Conservation (phyloP, 345 rosid species). For the Lumnitzera racemosa region DNA sequence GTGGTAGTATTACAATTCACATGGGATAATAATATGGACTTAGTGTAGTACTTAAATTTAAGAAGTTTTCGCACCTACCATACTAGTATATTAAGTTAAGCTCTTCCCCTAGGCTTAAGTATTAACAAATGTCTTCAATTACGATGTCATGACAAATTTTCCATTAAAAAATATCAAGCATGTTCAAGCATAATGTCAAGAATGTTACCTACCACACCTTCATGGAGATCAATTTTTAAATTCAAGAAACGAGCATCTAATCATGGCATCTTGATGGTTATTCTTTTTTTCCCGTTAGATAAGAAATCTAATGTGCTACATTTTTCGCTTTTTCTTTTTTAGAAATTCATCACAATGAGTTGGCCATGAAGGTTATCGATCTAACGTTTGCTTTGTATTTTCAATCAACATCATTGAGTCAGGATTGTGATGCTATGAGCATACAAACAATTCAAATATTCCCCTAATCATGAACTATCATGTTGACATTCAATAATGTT, state of each 20-base stretch:
- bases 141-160: constrained; percentile 13
- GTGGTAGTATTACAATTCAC: too few relatives aligned
- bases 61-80: too few relatives aligned
- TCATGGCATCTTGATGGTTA: constrained; percentile 47
- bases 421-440: constrained; percentile 10
- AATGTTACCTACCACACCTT: constrained; percentile 20
- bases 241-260: constrained; percentile 25
- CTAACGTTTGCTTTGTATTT: background rate
- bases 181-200: constrained; percentile 16
- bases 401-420: constrained; percentile 11
- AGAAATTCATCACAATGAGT: background rate
- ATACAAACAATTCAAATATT: constrained; percentile 25
- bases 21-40: too few relatives aligned
- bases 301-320: background rate
- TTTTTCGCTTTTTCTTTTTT: background rate
- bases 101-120: too few relatives aligned
- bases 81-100: too few relatives aligned
- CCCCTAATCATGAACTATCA: constrained; percentile 35
- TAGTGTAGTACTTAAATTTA: too few relatives aligned
- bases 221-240: constrained; percentile 29
- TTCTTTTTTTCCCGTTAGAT: constrained; percentile 41
- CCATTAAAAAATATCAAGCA: constrained; percentile 7
- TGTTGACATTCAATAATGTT: constrained; percentile 32
- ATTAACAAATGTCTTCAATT: background rate
- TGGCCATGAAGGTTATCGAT: too few relatives aligned